Conservation (phyloP, 2,329 filamentous ascomycete genomes). For the Trichoderma sp. region DNA sequence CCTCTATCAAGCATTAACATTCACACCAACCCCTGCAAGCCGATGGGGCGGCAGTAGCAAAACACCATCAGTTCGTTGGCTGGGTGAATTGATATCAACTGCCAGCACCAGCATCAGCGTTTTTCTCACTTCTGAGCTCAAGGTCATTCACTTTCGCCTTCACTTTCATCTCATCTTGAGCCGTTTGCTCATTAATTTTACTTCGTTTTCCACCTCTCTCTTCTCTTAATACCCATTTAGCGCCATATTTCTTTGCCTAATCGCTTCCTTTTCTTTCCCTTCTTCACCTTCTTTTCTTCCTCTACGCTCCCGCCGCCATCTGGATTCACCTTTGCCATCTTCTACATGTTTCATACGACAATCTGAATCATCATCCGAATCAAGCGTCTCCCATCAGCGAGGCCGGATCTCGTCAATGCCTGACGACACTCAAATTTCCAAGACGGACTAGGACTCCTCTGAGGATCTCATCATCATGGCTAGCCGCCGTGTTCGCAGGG, state of each 20-base stretch:
- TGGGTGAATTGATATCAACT: background rate
- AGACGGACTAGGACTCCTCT: background rate
- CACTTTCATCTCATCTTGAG: background rate
- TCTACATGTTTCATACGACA: background rate
- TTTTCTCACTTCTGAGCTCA: background rate
- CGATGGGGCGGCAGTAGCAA: background rate
- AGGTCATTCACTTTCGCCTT: conserved; percentile 9
- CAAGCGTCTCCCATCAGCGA: background rate
- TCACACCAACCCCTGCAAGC: background rate
- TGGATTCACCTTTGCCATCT: background rate
- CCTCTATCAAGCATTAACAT: conserved; percentile 14
- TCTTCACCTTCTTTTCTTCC: background rate
- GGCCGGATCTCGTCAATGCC: background rate
- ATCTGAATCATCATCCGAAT: background rate
- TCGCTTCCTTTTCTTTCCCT: background rate
- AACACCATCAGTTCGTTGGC: conserved; percentile 9
- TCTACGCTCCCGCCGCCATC: background rate
- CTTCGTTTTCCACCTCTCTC: background rate
- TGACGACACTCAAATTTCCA: background rate
- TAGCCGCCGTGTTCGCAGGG: conserved; percentile 22
- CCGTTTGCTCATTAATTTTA: background rate
- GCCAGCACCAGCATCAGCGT: background rate
- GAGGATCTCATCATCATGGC: conserved; percentile 19
- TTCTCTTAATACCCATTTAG: background rate
- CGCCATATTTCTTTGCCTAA: background rate